Evolutionary conservation across 306 rosid species (phyloP).

Genomic region (Cicer cuneatum): DNA sequence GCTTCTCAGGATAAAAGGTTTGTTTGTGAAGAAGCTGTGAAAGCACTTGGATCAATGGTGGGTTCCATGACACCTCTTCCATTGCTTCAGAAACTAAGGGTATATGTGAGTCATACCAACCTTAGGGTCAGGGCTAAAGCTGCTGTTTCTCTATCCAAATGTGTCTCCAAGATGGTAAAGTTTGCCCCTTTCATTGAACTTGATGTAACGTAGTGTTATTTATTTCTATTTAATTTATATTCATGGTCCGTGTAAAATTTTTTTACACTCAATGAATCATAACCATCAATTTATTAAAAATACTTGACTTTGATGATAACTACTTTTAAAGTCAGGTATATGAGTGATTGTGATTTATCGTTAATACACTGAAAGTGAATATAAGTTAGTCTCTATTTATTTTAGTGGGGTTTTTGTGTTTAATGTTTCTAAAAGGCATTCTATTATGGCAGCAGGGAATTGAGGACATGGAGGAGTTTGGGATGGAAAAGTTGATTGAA

Average conservation of each 20-base stretch:
- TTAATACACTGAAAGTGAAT: too few species aligned
- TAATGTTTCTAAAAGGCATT: conserved; percentile 7
- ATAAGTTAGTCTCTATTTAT: not conserved
- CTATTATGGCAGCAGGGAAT: conserved; percentile 54
- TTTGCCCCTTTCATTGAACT: not conserved
- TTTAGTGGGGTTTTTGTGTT: not conserved
- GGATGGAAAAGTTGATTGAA: conserved; percentile 64
- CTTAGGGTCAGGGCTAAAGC: conserved; percentile 88
- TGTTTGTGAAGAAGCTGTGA: conserved; percentile 95
- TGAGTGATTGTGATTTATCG: too few species aligned
- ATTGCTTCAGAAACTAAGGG: conserved; percentile 62
- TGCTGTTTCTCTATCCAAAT: conserved; percentile 66
- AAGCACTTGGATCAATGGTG: conserved; percentile 69
- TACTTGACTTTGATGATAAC: too few species aligned
- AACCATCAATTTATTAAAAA: too few species aligned
- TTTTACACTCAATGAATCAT: too few species aligned
- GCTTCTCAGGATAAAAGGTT: conserved; percentile 90
- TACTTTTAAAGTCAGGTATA: too few species aligned
- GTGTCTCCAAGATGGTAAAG: conserved; percentile 83
- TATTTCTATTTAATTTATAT: not conserved
- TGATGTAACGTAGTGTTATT: not conserved
- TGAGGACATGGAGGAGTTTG: conserved; percentile 76
- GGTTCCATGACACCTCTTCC: conserved; percentile 73
- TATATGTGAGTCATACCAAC: conserved; percentile 69
- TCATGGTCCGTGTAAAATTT: too few species aligned